Conservation (phyloP, 306 rosid genomes). For the Medicago ruthenica region DNA sequence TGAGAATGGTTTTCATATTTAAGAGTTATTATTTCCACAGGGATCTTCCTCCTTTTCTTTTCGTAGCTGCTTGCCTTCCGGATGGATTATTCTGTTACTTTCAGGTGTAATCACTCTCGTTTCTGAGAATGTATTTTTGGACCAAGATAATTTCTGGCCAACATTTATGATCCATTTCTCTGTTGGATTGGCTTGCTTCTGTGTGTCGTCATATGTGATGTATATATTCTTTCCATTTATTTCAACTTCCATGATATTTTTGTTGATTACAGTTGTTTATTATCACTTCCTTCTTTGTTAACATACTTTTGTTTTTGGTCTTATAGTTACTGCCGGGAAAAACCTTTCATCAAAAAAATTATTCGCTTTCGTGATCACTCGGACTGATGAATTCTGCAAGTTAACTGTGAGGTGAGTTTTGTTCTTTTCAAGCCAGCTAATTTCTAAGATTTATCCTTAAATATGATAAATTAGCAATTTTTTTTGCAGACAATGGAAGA, state of each 20-base stretch:
- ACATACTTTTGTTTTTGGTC: slow-evolving; percentile 11
- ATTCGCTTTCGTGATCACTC: slow-evolving; percentile 71
- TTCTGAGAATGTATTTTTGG: slow-evolving; percentile 82
- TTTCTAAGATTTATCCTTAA: slow-evolving; percentile 20
- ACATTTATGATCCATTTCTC: slow-evolving; percentile 72
- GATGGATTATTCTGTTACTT: slow-evolving; percentile 70
- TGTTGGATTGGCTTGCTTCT: slow-evolving; percentile 79
- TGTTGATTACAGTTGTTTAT: slow-evolving; percentile 28
- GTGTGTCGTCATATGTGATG: slow-evolving; percentile 72
- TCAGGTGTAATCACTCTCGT: slow-evolving; percentile 68
- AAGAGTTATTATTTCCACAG: slow-evolving; percentile 50
- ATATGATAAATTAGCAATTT: slow-evolving; percentile 13
- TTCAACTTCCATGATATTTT: slow-evolving; percentile 18
- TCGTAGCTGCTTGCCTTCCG: slow-evolving; percentile 79
- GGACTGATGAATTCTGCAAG: slow-evolving; percentile 56
- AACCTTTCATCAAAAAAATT: slow-evolving; percentile 69
- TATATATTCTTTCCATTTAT: slow-evolving; percentile 49
- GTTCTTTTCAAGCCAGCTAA: slow-evolving; percentile 27
- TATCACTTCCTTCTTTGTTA: slow-evolving; percentile 9
- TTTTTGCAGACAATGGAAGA: slow-evolving; percentile 29
- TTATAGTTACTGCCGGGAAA: slow-evolving; percentile 71
- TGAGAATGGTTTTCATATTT: slow-evolving; percentile 30
- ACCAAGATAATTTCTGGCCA: slow-evolving; percentile 72
- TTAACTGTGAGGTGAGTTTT: slow-evolving; percentile 38
- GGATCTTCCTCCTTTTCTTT: slow-evolving; percentile 77